Base-by-base conservation (phyloP, 129 eudicot genomes). In the Chrysanthemum seticuspe region DNA sequence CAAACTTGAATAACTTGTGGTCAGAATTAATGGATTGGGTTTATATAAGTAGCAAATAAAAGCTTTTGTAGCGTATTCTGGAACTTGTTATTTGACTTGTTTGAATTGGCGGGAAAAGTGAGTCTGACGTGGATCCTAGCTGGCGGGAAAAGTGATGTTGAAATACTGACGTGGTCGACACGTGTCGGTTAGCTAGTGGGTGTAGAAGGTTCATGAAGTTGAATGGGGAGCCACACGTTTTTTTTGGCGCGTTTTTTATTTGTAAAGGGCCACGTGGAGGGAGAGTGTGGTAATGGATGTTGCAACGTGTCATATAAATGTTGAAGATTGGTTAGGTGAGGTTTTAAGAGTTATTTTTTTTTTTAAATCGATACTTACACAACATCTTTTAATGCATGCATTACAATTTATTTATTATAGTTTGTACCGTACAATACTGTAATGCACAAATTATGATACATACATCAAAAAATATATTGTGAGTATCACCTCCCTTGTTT, bases 41-140 rank as follows among this genome's bases (percentile, higher is more conserved):
- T 58, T 48, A 51, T 50, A 7, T 62, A n/a, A n/a, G n/a, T n/a
- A n/a, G 14, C 44, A 29, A 1, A 4, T 61, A 60, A 62, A 27
- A 11, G 16, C 13, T 14, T 29, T 62, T 72, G 31, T 72, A 12
- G 68, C 68, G n/a, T 61, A 29, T 52, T 64, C 78, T n/a, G 25
- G 78, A 74, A 74, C 55, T 10, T 56, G 52, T 5, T 15, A 29
- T 34, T 51, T 63, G 53, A 74, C 19, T 73, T 62, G 2, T 15
- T 12, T 6, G 25, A 31, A 60, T 21, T 21, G 57, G n/a, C 48
- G 27, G 76, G 48, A 2, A 16, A 18, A 25, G 13, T 18, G 15
- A 48, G 27, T 15, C 5, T 74, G 78, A 64, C 71, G 65, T 64
- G 78, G 78, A 36, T 74, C 71, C 65, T 63, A 74, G 71, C 15